Evolutionary conservation across 1,284 basidiomycete species (phyloP), one percentile per base, ranked within the genome.

Genomic region (Cerrena zonata): DNA sequence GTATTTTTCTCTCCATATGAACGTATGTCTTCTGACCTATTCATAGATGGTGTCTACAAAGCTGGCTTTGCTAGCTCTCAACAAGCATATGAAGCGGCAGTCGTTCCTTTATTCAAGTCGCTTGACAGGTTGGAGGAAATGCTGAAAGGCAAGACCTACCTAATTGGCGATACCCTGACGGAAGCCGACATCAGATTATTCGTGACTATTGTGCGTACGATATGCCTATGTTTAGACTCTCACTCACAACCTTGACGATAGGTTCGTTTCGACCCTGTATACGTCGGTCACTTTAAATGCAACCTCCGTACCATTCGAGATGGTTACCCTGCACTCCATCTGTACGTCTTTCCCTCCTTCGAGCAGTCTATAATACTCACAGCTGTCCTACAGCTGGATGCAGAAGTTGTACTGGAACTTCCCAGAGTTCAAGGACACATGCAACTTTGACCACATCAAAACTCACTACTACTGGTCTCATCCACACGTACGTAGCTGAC

Each of bases 201-300:
- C 71, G 94, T 94, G 21, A 97, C 94, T 3, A 87, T 94, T 50
- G 84, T 95, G 55, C 7, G 30, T 34, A 34, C 30, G 12, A 11
- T 43, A 44, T 41, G 25, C 41, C 37, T 24, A 13, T 11, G 39
- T n/a, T 34, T 7, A 1, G 7, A 38, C 36, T 19, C 1, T 2
- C 45, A 36, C 5, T 27, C 22, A 25, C n/a, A n/a, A n/a, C 25
- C 25, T 5, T 7, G 7, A 4, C 27, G 25, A 19, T 41, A 82
- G 77, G 69, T 75, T 43, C 76, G 76, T 25, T 83, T 82, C 64
- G 92, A 95, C 62, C 86, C 89, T 0, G 94, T 91, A 27, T 98
- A 99, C 69, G 80, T 88, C 49, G 83, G 84, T 1, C 89, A 93
- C 69, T 97, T 98, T 79, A 97, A 97, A 69, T 95, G 92, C 74